These are phyloP conservation scores for Mariannaea elegans DNA, from an alignment of 2,329 filamentous ascomycete genomes.

Conservation along the genomic window DNA sequence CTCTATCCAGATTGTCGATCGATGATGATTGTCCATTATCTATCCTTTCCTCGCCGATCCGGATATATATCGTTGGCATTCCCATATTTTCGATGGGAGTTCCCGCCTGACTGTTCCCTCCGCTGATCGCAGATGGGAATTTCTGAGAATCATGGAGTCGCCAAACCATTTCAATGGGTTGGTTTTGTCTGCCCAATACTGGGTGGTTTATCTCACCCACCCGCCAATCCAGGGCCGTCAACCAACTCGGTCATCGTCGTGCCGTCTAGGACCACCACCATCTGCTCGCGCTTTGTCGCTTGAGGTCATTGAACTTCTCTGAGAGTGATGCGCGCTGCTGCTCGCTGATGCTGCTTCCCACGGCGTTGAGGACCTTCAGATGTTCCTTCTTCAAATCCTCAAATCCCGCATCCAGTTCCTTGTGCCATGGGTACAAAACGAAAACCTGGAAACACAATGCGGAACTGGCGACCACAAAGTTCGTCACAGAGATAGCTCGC, in stretches of 20 bases:
- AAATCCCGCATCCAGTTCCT: slow-evolving; percentile 70
- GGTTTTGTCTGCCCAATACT: neutral
- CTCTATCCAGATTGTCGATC: neutral
- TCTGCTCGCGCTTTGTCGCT: slow-evolving; percentile 19
- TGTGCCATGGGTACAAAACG: slow-evolving; percentile 76
- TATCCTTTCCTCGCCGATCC: neutral
- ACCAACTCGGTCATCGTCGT: neutral
- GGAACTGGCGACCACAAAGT: slow-evolving; percentile 72
- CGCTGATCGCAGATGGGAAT: too few species aligned
- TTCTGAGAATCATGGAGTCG: too few species aligned
- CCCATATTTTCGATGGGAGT: neutral
- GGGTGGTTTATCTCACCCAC: neutral
- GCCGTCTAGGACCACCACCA: slow-evolving; percentile 27
- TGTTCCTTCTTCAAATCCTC: slow-evolving; percentile 40
- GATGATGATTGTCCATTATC: neutral
- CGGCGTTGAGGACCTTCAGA: slow-evolving; percentile 37
- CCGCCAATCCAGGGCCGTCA: neutral
- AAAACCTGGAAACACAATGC: slow-evolving; percentile 74
- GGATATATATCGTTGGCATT: neutral
- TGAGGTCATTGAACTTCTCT: slow-evolving; percentile 21
- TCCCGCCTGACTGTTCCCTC: too few species aligned
- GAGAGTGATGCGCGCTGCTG: slow-evolving; percentile 12
- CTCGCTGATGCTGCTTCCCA: slow-evolving; percentile 38
- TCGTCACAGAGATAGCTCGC: slow-evolving; percentile 41
- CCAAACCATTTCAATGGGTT: too few species aligned